Evolutionary conservation across 1,284 basidiomycete genomes (phyloP).

Genomic region (Tremellales sp.): DNA sequence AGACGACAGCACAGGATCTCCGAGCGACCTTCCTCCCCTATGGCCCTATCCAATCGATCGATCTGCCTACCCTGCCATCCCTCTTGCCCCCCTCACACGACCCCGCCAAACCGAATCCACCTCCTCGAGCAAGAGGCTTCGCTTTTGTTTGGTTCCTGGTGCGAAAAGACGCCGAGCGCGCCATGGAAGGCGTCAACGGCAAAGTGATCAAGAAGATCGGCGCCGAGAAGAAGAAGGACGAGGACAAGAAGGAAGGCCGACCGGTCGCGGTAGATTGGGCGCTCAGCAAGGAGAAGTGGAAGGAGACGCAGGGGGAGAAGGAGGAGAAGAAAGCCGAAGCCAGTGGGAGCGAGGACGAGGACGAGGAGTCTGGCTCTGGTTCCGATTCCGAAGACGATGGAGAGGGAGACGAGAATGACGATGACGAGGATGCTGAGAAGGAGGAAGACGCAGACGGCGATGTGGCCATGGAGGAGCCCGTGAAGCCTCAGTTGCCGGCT

Average conservation of each 20-base stretch:
- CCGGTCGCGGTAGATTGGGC: constrained; percentile 95
- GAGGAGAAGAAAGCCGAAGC: constrained; percentile 23
- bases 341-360: constrained; percentile 28
- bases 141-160: constrained; percentile 94
- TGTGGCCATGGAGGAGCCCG: constrained; percentile 56
- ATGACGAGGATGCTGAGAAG: constrained; percentile 47
- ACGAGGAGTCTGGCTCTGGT: constrained; percentile 29
- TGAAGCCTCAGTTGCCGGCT: constrained; percentile 68
- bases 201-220: constrained; percentile 55
- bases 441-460: constrained; percentile 47
- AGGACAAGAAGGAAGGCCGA: constrained; percentile 54
- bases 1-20: constrained; percentile 79
- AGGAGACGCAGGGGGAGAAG: constrained; percentile 56
- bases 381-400: constrained; percentile 48
- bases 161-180: constrained; percentile 78
- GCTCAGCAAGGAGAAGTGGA: constrained; percentile 87
- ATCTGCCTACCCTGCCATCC: constrained; percentile 60
- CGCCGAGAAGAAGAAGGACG: constrained; percentile 47
- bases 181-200: constrained; percentile 80
- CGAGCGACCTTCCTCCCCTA: constrained; percentile 82
- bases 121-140: constrained; percentile 71
- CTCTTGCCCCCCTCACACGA: constrained; percentile 49
- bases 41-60: constrained; percentile 81
- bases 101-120: constrained; percentile 39
- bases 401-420: constrained; percentile 51